Percentiles rank a stretch among this genome's conserved stretches.
Conservation (phyloP, 805 yeast genomes). For the Kuraishia hungarica region DNA sequence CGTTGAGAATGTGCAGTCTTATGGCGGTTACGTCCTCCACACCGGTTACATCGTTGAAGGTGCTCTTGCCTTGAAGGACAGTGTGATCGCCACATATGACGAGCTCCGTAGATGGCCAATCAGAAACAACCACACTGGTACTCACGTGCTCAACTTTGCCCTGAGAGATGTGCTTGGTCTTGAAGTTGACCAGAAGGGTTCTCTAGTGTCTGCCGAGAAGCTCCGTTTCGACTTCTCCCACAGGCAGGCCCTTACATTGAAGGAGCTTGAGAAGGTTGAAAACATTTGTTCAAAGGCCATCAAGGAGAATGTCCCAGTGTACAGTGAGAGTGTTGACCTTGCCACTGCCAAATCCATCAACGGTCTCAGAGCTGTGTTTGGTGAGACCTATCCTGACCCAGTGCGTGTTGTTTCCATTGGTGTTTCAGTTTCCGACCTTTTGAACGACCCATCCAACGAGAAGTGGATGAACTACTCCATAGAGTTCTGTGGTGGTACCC, state of each 20-base stretch:
- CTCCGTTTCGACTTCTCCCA: slow-evolving; percentile 94
- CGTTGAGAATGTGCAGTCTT: slow-evolving; percentile 85
- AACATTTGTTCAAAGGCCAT: slow-evolving; percentile 62
- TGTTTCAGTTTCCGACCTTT: slow-evolving; percentile 73
- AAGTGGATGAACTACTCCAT: slow-evolving; percentile 77
- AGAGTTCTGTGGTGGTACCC: slow-evolving; percentile 99
- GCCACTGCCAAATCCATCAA: slow-evolving; percentile 62
- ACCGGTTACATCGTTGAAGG: slow-evolving; percentile 87
- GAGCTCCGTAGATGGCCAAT: slow-evolving; percentile 94
- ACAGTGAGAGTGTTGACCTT: slow-evolving; percentile 74
- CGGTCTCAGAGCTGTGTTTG: slow-evolving; percentile 96
- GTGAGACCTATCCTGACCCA: slow-evolving; percentile 98
- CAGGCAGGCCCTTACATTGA: slow-evolving; percentile 69
- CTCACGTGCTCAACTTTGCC: slow-evolving; percentile 89
- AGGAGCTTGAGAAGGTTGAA: slow-evolving; percentile 74
- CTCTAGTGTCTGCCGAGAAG: slow-evolving; percentile 91
- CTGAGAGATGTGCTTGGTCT: slow-evolving; percentile 81
- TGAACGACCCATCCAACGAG: slow-evolving; percentile 58
- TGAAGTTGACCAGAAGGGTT: slow-evolving; percentile 91
- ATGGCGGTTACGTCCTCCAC: slow-evolving; percentile 93
- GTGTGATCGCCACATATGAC: slow-evolving; percentile 79
- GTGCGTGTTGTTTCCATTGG: slow-evolving; percentile 98
- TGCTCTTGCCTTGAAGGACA: slow-evolving; percentile 52
- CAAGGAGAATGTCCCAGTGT: slow-evolving; percentile 63
- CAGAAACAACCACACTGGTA: slow-evolving; percentile 97